These are phyloP conservation scores for Yamadazyma triangularis DNA, from an alignment of 1,139 yeast species.

Conservation along the genomic window DNA sequence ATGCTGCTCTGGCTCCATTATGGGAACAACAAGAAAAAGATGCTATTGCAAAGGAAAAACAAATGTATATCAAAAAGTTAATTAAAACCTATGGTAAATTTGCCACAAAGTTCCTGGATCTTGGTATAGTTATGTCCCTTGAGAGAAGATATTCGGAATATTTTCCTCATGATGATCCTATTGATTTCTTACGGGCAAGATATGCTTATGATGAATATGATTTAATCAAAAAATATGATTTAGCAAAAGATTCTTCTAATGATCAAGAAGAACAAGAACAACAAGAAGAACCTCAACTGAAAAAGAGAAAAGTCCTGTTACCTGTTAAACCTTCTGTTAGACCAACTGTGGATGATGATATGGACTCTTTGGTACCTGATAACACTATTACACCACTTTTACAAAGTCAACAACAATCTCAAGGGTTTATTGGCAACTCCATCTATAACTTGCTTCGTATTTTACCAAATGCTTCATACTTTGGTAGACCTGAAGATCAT, in stretches of 20 bases:
- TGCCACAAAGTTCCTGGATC: slow-evolving; percentile 52
- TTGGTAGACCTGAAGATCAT: slow-evolving; percentile 37
- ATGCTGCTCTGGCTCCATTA: slow-evolving; percentile 8
- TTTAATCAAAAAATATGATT: slow-evolving; percentile 39
- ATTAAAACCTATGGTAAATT: slow-evolving; percentile 24
- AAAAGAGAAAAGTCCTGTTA: slow-evolving; percentile 16
- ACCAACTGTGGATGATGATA: slow-evolving; percentile 9
- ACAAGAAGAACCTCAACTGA: slow-evolving; percentile 16
- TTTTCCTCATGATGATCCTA: slow-evolving; percentile 57
- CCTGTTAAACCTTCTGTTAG: slow-evolving; percentile 10
- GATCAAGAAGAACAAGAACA: slow-evolving; percentile 17
- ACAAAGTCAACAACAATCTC: slow-evolving; percentile 7
- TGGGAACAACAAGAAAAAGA: slow-evolving; percentile 21
- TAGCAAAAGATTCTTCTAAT: no score
- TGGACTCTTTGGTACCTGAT: slow-evolving; percentile 1
- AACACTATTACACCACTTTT: slow-evolving; percentile 5
- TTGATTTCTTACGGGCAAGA: slow-evolving; percentile 40
- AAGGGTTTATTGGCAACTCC: slow-evolving; percentile 47
- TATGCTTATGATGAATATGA: slow-evolving; percentile 41
- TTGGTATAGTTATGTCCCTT: slow-evolving; percentile 61
- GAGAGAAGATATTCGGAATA: slow-evolving; percentile 62
- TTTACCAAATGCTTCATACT: slow-evolving; percentile 48
- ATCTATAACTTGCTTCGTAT: slow-evolving; percentile 49
- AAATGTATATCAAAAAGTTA: slow-evolving; percentile 20
- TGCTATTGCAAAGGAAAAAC: slow-evolving; percentile 19